Base-by-base conservation (phyloP, 495 filamentous ascomycete species). In the Penicillium goetzii region DNA sequence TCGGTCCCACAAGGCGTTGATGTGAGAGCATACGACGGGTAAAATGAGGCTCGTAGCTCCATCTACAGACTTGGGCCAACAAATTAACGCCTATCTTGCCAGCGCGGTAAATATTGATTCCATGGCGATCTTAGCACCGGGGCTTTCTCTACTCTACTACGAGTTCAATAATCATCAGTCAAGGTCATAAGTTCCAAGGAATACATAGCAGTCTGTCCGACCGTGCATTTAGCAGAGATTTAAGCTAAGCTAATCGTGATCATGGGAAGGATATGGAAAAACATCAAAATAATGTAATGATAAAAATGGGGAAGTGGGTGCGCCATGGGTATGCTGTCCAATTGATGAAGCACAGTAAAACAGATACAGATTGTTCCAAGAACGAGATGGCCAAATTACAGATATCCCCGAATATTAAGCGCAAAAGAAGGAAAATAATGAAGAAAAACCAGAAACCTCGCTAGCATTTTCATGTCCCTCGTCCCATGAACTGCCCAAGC, bases 401-500 rank as follows among this genome's bases (percentile, higher is more conserved):
- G 8, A 33, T n/a, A 8, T 21, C 52, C 32, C 64, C 62, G 64
- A 65, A 62, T 47, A 64, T 62, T 53, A 62, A 61, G 58, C 21
- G 26, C 50, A 33, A 54, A 47, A 41, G 40, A 65, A 60, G 30
- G 49, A 64, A 52, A 60, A 45, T 50, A 69, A 61, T 3, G 45
- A 61, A 67, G 65, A 58, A 62, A 43, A 50, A 57, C 59, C 59
- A 56, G 38, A 66, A 56, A 40, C 50, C 56, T 65, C 45, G 47
- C 61, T 61, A 53, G 55, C 52, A 70, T 72, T 69, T 72, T 73
- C 71, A 66, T 72, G 59, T 72, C 64, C 67, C 69, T 76, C 70
- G 58, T 76, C 62, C 64, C 61, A 54, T 56, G 45, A 62, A 58
- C 43, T 47, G 28, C 56, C 19, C 49, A 14, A 33, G 47, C 38